Percentiles rank a stretch among this genome's conserved stretches.
Conservation (phyloP, 768 basidiomycete species). For the Podaxis rugospora region DNA sequence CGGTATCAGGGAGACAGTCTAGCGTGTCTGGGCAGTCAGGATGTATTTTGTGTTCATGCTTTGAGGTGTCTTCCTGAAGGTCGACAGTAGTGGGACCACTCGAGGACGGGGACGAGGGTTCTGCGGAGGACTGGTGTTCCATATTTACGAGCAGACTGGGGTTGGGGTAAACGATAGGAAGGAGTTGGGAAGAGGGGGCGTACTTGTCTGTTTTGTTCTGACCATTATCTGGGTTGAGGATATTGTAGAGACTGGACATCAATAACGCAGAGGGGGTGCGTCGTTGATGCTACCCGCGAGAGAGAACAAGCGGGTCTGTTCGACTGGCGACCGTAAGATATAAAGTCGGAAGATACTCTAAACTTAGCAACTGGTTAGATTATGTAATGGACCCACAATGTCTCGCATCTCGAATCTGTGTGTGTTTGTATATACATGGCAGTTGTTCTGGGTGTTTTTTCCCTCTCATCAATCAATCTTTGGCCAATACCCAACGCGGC, state of each 20-base stretch:
- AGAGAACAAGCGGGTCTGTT: constrained; percentile 11
- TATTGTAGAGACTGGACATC: constrained; percentile 55
- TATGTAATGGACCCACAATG: constrained; percentile 13
- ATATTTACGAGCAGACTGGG: constrained; percentile 24
- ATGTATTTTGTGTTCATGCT: constrained; percentile 54
- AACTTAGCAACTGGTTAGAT: constrained; percentile 9
- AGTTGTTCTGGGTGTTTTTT: constrained; percentile 5
- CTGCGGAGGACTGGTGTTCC: constrained; percentile 13
- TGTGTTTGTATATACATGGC: constrained; percentile 11
- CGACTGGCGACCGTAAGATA: constrained; percentile 9
- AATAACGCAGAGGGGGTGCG: constrained; percentile 10
- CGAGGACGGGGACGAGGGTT: constrained; percentile 2
- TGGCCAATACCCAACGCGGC: not conserved
- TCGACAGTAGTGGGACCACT: constrained; percentile 8
- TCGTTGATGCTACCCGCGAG: constrained; percentile 21
- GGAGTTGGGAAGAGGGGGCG: constrained; percentile 17
- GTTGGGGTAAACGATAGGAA: constrained; percentile 11
- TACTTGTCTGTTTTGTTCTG: constrained; percentile 38
- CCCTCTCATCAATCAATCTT: constrained; percentile 1
- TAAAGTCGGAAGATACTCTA: constrained; percentile 5
- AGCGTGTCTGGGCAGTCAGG: constrained; percentile 76
- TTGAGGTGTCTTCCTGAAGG: constrained; percentile 9
- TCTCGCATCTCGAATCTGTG: constrained; percentile 7
- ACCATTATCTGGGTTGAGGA: constrained; percentile 51
- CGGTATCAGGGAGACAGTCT: constrained; percentile 73